phyloP scores from a whole-genome alignment of 2,329 filamentous ascomycete species.

The Penicillium sp. region DNA sequence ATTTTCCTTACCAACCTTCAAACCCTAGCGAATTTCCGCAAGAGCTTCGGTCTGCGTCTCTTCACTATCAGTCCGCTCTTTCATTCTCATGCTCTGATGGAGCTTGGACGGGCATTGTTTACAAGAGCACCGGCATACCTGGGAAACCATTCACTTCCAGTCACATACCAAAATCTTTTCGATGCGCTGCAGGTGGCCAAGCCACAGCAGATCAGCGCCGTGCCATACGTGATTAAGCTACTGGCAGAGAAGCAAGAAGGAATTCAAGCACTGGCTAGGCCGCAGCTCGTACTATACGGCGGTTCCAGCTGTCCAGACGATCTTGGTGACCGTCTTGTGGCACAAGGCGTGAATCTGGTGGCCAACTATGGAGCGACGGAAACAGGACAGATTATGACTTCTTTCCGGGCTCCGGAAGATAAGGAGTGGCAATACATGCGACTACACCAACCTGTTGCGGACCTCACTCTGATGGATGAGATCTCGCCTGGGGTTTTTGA shows the following conservation, averaged over 20 bases:
- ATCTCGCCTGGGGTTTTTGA: slow-evolving; percentile 40
- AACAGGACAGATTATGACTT: slow-evolving; percentile 61
- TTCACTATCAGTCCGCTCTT: slow-evolving; percentile 58
- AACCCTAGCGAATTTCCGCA: slow-evolving; percentile 48
- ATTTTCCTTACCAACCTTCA: slow-evolving; percentile 57
- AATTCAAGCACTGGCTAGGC: slow-evolving; percentile 44
- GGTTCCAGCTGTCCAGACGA: slow-evolving; percentile 60
- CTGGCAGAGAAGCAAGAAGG: slow-evolving; percentile 58
- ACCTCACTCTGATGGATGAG: slow-evolving; percentile 44
- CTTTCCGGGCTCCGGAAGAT: slow-evolving; percentile 53
- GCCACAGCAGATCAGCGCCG: slow-evolving; percentile 50
- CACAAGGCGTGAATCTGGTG: slow-evolving; percentile 48
- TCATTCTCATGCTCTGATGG: slow-evolving; percentile 58
- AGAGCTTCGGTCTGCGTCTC: slow-evolving; percentile 46
- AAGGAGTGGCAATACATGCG: slow-evolving; percentile 61
- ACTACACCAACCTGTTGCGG: slow-evolving; percentile 39
- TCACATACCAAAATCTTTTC: slow-evolving; percentile 51
- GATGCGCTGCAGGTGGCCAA: slow-evolving; percentile 22
- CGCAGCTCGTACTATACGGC: slow-evolving; percentile 55
- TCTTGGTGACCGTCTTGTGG: slow-evolving; percentile 54
- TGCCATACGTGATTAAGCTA: slow-evolving; percentile 64
- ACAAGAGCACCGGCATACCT: slow-evolving; percentile 51
- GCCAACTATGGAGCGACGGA: slow-evolving; percentile 55
- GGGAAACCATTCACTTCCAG: slow-evolving; percentile 55
- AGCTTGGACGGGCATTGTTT: slow-evolving; percentile 53